Percentiles rank a stretch among this genome's conserved stretches.
These are phyloP conservation scores for Bruguiera parviflora DNA, from an alignment of 345 rosid species.

Conservation along the genomic window DNA sequence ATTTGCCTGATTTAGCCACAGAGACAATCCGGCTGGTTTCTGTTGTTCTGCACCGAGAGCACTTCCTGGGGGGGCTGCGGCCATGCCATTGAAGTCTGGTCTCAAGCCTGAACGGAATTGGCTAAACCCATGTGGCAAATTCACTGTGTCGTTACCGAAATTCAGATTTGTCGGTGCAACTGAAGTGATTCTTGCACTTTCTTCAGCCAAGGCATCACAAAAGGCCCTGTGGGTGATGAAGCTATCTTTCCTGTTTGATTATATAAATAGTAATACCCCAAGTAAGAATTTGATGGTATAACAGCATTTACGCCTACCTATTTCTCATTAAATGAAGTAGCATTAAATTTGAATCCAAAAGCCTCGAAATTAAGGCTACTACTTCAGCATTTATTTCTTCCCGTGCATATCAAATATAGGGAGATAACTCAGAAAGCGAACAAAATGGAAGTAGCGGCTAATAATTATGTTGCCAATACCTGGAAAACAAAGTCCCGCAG, in stretches of 20 bases:
- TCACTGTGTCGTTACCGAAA: conserved; percentile 46
- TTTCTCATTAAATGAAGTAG: conserved; percentile 19
- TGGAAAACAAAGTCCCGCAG: conserved; percentile 90
- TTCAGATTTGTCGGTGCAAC: conserved; percentile 48
- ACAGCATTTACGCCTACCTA: neutral
- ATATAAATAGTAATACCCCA: neutral
- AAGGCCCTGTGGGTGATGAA: conserved; percentile 95
- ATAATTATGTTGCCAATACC: conserved; percentile 32
- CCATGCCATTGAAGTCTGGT: conserved; percentile 42
- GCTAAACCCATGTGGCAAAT: conserved; percentile 51
- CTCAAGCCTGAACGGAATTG: conserved; percentile 48
- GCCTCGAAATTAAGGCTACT: conserved; percentile 18
- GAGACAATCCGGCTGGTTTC: conserved; percentile 24
- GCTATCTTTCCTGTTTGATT: conserved; percentile 73
- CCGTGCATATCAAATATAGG: neutral
- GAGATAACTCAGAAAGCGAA: neutral
- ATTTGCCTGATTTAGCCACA: conserved; percentile 27
- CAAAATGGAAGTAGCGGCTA: neutral
- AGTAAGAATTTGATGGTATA: conserved; percentile 12
- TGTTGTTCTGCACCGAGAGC: conserved; percentile 19
- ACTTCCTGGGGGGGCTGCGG: conserved; percentile 32
- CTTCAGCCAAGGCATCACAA: conserved; percentile 88
- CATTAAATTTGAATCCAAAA: conserved; percentile 37
- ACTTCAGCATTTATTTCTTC: conserved; percentile 41
- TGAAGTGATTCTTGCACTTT: conserved; percentile 62